Base-by-base conservation (phyloP, 192 early-diverging fungal species). In the Coemansia sp. region DNA sequence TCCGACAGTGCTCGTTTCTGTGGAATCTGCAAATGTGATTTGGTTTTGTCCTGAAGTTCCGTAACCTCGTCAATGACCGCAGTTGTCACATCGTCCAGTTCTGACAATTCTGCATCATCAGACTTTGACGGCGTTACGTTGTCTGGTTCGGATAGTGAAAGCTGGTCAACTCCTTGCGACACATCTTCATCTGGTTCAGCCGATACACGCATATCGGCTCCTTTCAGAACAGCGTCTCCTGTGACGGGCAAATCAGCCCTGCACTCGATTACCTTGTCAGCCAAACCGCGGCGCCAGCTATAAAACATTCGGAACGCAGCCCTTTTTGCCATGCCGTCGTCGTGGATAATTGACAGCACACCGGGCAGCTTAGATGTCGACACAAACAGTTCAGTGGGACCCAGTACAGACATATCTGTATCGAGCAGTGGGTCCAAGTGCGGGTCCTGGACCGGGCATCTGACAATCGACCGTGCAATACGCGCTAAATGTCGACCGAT, bases 261-360 rank as follows among this genome's bases (percentile, higher is more conserved):
- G 14, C 38, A 0, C 14, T 9, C 38, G 14, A 14, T 5, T 40
- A 12, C 10, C 6, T 14, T 14, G 38, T 2, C 38, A 40, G 8
- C 6, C 38, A 40, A 40, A 40, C 14, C 38, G 2, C 44, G 2
- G 4, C 28, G 52, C 47, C 58, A 38, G 12, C 17, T n/a, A 12
- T 63, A 53, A 44, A 63, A 53, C 38, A 28, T 31, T 2, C 6
- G 28, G 55, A 63, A 63, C 17, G 61, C 61, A 1, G 53, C 40
- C 24, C 20, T 52, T 12, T 42, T 18, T 2, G 49, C 61, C 6
- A 26, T 17, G 34, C 36, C 40, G n/a, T 12, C 51, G n/a, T 68
- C 55, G 49, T 14, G 9, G 4, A 62, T 5, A 20, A 63, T 17
- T 3, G 26, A 15, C 5, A 55, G 21, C 23, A 63, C 15, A 15